Evolutionary conservation across 2,329 filamentous ascomycete species (phyloP).

Genomic region (Monilinia fructicola): DNA sequence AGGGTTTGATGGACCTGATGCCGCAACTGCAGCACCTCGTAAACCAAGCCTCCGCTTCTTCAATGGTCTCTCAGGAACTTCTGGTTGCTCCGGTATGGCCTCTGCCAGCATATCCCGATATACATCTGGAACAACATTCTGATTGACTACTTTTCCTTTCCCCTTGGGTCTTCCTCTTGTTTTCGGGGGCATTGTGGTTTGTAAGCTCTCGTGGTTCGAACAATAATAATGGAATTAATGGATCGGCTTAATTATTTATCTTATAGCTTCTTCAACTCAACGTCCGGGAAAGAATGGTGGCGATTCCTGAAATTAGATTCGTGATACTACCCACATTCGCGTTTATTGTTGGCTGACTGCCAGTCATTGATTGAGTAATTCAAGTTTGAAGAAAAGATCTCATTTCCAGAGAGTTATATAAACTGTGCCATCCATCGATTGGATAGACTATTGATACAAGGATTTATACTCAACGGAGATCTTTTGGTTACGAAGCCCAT

Average conservation of each 20-base stretch:
- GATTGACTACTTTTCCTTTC: slow-evolving; percentile 23
- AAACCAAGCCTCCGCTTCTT: slow-evolving; percentile 40
- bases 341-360: background rate
- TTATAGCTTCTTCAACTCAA: background rate
- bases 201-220: background rate
- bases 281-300: background rate
- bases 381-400: background rate
- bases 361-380: background rate
- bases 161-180: slow-evolving; percentile 28
- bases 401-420: background rate
- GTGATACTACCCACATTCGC: too few species aligned
- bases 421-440: background rate
- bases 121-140: slow-evolving; percentile 43
- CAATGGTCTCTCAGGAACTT: slow-evolving; percentile 40
- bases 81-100: slow-evolving; percentile 39
- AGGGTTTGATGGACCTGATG: slow-evolving; percentile 24
- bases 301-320: background rate
- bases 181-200: slow-evolving; percentile 29
- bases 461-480: background rate
- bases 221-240: background rate
- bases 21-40: slow-evolving; percentile 22
- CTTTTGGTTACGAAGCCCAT: background rate
- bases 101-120: slow-evolving; percentile 49
- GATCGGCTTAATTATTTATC: background rate
- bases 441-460: background rate